phyloP scores from a whole-genome alignment of 2,329 filamentous ascomycete species.

The Hysterium pulicare region DNA sequence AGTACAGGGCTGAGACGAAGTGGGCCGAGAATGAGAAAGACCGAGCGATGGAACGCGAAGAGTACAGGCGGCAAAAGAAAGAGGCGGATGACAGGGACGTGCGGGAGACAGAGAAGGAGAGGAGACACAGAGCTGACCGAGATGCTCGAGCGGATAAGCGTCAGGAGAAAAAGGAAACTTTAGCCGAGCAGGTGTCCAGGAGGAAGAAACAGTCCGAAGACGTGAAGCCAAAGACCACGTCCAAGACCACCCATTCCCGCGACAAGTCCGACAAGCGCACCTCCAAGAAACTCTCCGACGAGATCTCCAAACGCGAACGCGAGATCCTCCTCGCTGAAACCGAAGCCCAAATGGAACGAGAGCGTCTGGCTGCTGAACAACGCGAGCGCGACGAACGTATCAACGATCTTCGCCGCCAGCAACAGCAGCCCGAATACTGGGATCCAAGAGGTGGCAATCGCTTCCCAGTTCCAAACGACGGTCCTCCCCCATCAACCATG shows the following conservation, averaged over 20 bases:
- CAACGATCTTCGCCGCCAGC: conserved; percentile 16
- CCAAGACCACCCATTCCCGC: conserved; percentile 9
- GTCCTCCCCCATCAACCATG: conserved; percentile 11
- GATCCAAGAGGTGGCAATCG: conserved; percentile 18
- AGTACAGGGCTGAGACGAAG: conserved; percentile 19
- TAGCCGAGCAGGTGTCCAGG: background rate
- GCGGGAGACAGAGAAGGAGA: background rate
- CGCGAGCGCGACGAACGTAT: conserved; percentile 24
- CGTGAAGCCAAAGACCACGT: background rate
- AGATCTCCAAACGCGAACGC: conserved; percentile 14
- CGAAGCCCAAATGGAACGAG: conserved; percentile 17
- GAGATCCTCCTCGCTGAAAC: conserved; percentile 20
- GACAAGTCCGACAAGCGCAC: conserved; percentile 4
- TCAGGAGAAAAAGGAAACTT: background rate
- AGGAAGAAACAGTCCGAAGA: background rate
- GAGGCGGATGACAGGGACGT: conserved; percentile 4
- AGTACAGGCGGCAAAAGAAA: conserved; percentile 5
- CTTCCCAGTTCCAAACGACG: conserved; percentile 5
- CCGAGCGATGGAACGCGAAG: conserved; percentile 15
- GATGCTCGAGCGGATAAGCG: background rate
- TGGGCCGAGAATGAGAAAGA: conserved; percentile 19
- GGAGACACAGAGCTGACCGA: background rate
- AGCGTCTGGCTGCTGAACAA: conserved; percentile 20
- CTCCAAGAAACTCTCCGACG: background rate
- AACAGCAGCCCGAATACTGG: conserved; percentile 21